These are phyloP conservation scores for Crithidia acanthocephali DNA, from an alignment of 208 protist species.

Conservation along the genomic window DNA sequence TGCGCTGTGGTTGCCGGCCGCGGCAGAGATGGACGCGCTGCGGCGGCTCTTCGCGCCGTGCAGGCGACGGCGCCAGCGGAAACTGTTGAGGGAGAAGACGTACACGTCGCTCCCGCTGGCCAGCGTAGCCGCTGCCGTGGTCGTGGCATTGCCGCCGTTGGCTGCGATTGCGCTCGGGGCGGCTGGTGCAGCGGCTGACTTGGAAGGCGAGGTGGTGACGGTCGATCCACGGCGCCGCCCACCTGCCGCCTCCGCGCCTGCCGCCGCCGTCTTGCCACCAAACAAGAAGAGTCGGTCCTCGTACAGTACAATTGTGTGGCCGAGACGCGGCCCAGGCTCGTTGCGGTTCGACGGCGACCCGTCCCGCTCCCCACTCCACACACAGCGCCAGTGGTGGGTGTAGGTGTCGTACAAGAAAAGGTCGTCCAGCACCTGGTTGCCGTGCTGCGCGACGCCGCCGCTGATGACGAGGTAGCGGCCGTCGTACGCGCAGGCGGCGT, in stretches of 20 bases:
- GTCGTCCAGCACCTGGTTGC: constrained; percentile 49
- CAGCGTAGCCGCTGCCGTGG: constrained; percentile 20
- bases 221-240: constrained; percentile 20
- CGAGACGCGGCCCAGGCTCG: constrained; percentile 68
- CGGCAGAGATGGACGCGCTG: neutral
- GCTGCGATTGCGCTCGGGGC: no score
- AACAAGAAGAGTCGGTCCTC: constrained; percentile 79
- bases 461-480: constrained; percentile 71
- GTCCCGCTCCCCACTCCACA: constrained; percentile 46
- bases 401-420: constrained; percentile 66
- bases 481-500: constrained; percentile 75
- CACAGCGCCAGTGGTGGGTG: constrained; percentile 63
- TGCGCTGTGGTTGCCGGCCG: neutral
- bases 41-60: constrained; percentile 7
- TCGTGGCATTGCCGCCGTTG: neutral
- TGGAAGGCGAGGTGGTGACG: constrained; percentile 1
- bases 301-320: constrained; percentile 73
- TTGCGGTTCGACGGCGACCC: constrained; percentile 45
- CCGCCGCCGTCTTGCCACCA: constrained; percentile 58
- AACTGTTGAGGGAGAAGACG: constrained; percentile 68
- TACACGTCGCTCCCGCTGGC: constrained; percentile 18
- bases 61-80: constrained; percentile 45
- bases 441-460: constrained; percentile 55
- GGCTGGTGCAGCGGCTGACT: neutral
- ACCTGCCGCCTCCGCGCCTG: constrained; percentile 8